Evolutionary conservation across 305 asterid species (phyloP).

Genomic region (Solanum chacoense): DNA sequence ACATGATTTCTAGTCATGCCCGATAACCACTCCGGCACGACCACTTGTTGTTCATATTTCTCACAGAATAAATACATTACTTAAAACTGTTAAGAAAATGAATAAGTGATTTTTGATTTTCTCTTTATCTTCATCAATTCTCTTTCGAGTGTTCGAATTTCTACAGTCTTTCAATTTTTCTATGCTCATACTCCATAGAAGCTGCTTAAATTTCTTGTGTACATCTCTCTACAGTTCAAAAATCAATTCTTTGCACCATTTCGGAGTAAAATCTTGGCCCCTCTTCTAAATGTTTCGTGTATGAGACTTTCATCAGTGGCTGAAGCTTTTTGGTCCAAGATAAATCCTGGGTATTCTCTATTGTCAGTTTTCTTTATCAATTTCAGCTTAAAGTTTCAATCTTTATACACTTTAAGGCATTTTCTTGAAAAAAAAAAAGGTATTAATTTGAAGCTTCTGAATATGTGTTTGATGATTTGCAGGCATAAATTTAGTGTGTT

Average conservation of each 20-base stretch:
- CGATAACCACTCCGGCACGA: constrained; percentile 99
- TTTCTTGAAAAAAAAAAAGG: neutral
- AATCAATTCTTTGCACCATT: neutral
- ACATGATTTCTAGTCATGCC: constrained; percentile 99
- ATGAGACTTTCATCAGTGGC: neutral
- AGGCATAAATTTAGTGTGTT: constrained; percentile 1
- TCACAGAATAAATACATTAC: fast-evolving
- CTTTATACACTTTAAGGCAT: neutral
- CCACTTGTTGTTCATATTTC: constrained; percentile 19
- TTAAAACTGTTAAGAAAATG: neutral
- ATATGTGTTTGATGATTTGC: constrained; percentile 2
- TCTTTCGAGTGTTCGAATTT: neutral
- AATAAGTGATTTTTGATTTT: neutral
- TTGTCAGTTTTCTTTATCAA: neutral
- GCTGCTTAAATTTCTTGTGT: neutral
- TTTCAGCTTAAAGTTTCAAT: neutral
- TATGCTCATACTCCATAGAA: neutral
- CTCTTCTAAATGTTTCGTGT: neutral
- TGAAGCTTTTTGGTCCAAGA: neutral
- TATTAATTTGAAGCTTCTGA: neutral
- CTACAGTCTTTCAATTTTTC: neutral
- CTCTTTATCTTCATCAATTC: neutral
- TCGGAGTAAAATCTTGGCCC: neutral
- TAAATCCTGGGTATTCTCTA: neutral
- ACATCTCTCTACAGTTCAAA: neutral